Conservation (phyloP, 768 basidiomycete species). For the Pisolithus marmoratus region DNA sequence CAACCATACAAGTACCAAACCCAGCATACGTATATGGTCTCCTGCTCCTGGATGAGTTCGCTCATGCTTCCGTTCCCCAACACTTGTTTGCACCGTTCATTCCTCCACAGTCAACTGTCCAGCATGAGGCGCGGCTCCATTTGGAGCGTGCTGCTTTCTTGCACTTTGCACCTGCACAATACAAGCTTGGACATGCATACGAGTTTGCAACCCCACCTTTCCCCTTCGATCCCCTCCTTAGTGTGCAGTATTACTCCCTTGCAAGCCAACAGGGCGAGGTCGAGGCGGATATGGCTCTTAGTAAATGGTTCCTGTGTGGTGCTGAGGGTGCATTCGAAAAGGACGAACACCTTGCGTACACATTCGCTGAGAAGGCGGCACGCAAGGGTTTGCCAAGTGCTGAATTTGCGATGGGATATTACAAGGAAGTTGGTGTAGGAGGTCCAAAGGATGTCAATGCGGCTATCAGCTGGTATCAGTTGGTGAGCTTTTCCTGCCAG, state of each 20-base stretch:
- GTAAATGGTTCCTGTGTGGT: slow-evolving; percentile 96
- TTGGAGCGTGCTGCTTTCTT: slow-evolving; percentile 85
- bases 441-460: slow-evolving; percentile 53
- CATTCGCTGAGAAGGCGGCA: slow-evolving; percentile 87
- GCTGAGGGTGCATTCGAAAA: slow-evolving; percentile 73
- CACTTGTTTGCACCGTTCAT: slow-evolving; percentile 51
- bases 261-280: slow-evolving; percentile 82
- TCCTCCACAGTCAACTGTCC: slow-evolving; percentile 41
- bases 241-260: slow-evolving; percentile 84
- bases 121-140: slow-evolving; percentile 64
- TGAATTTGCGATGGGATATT: slow-evolving; percentile 96
- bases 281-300: slow-evolving; percentile 95
- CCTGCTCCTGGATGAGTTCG: slow-evolving; percentile 78
- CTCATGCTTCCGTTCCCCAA: slow-evolving; percentile 50
- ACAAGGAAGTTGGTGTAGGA: slow-evolving; percentile 88
- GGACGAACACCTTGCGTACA: slow-evolving; percentile 79
- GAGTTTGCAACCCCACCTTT: slow-evolving; percentile 86
- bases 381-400: slow-evolving; percentile 70
- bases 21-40: slow-evolving; percentile 89
- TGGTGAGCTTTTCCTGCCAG: slow-evolving; percentile 32
- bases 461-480: slow-evolving; percentile 75
- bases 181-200: slow-evolving; percentile 89
- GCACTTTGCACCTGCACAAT: slow-evolving; percentile 80
- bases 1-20: slow-evolving; percentile 74
- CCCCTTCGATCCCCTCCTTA: slow-evolving; percentile 82